These are phyloP conservation scores for Iris pallida DNA, from an alignment of 116 monocot species.

Conservation along the genomic window DNA sequence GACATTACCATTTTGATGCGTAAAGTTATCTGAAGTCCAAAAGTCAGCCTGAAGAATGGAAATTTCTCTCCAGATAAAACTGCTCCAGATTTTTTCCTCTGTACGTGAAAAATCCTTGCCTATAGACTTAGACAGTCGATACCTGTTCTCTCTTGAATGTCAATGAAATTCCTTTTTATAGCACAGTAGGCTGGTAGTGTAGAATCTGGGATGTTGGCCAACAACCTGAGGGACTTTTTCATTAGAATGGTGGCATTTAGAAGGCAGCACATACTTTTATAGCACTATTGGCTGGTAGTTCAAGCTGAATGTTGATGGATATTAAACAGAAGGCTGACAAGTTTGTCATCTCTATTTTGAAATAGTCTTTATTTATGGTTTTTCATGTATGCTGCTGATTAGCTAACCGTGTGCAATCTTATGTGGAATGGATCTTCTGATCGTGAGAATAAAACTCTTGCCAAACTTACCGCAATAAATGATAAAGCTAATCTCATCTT, in stretches of 20 bases:
- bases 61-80: neutral
- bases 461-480: neutral
- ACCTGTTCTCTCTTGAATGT: neutral
- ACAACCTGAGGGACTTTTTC: too few species aligned
- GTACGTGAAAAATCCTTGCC: too few species aligned
- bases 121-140: neutral
- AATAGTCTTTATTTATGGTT: neutral
- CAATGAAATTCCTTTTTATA: neutral
- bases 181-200: neutral
- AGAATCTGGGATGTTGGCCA: neutral
- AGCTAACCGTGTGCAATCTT: neutral
- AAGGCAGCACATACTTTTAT: too few species aligned
- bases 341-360: neutral
- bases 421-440: neutral
- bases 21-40: too few species aligned
- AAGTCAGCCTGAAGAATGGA: too few species aligned
- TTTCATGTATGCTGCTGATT: too few species aligned
- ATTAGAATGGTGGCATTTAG: too few species aligned
- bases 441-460: neutral
- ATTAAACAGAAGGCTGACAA: too few species aligned
- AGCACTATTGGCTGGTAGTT: too few species aligned
- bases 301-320: too few species aligned
- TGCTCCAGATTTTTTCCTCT: neutral
- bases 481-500: conserved; percentile 14
- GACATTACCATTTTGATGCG: too few species aligned